Evolutionary conservation across 2,329 filamentous ascomycete genomes (phyloP), one percentile per base, ranked within the genome.

Genomic region (Verticillium nubilum): DNA sequence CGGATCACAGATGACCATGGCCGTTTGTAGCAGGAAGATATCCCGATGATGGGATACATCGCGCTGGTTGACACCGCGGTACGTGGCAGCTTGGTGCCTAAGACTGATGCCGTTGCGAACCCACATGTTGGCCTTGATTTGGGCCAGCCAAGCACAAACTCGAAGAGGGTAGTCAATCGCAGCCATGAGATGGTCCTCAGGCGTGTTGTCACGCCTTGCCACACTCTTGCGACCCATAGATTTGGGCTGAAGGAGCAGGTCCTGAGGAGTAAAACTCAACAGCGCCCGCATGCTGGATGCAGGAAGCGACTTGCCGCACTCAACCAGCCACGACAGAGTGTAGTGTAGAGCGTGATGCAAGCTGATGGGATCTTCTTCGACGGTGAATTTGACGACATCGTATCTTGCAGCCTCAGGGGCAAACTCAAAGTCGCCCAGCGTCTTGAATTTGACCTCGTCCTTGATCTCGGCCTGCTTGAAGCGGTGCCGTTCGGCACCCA

Each of bases 51-150:
- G 94, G 1, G 92, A 92, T 23, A 97, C 90, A 72, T 99, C 95
- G 65, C 95, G 84, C 68, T 96, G 91, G 12, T 87, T 86, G 15
- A 97, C 92, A 47, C 92, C 93, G 17, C 92, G 88, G 71, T 99
- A 99, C 19, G 93, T 95, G 57, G 90, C 90, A 71, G 96, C 95
- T 74, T 99, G 95, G 72, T 99, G 95, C 42, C 94, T 87, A 57
- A 99, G 83, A 67, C 94, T 98, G 69, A 99, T 92, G 2, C 95
- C 95, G 70, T 99, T 99, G 59, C 95, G 87, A 63, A 99, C 94
- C 95, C 96, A 99, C 87, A 98, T 96, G 57, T 92, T 91, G 19
- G 94, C 92, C 73, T 96, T 97, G 86, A 99, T 98, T 76, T 99
- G 96, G 5, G 95, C 91, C 31, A 99, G 80, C 95, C 95, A 99